phyloP scores from a whole-genome alignment of 208 protist species.

The Acanthamoeba royreba region DNA sequence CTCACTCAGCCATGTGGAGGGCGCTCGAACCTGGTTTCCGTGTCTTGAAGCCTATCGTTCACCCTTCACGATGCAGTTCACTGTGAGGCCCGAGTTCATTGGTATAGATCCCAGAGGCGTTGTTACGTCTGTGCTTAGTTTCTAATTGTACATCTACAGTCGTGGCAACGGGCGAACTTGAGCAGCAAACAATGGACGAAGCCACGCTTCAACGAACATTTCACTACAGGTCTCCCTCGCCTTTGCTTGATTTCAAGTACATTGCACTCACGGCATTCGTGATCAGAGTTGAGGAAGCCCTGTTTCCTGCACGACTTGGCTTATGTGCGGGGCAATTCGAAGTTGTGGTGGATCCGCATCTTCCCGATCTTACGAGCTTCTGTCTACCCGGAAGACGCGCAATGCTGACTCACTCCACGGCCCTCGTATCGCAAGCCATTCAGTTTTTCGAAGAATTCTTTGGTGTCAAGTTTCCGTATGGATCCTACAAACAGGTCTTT shows the following conservation, averaged over 20 bases:
- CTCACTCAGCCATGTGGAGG: slow-evolving; percentile 42
- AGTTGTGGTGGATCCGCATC: background rate
- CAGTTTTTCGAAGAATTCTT: slow-evolving; percentile 64
- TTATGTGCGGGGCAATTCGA: background rate
- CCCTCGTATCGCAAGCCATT: slow-evolving; percentile 42
- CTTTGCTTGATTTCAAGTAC: background rate
- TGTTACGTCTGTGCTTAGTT: background rate
- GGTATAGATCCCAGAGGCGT: background rate
- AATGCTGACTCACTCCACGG: slow-evolving; percentile 29
- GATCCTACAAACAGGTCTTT: slow-evolving; percentile 65
- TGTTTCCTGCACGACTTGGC: background rate
- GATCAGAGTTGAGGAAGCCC: background rate
- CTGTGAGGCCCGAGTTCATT: background rate
- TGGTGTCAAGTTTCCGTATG: slow-evolving; percentile 53
- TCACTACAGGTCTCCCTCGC: background rate
- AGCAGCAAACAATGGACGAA: background rate
- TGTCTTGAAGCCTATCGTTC: slow-evolving; percentile 39
- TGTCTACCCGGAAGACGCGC: background rate
- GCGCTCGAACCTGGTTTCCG: slow-evolving; percentile 64
- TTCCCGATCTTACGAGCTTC: background rate
- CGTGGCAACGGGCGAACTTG: background rate
- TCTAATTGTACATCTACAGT: background rate
- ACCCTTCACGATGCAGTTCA: slow-evolving; percentile 35
- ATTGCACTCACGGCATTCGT: background rate
- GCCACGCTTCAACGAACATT: background rate